phyloP scores from a whole-genome alignment of 2,329 filamentous ascomycete genomes.

The Pseudopyrenochaeta lycopersici region DNA sequence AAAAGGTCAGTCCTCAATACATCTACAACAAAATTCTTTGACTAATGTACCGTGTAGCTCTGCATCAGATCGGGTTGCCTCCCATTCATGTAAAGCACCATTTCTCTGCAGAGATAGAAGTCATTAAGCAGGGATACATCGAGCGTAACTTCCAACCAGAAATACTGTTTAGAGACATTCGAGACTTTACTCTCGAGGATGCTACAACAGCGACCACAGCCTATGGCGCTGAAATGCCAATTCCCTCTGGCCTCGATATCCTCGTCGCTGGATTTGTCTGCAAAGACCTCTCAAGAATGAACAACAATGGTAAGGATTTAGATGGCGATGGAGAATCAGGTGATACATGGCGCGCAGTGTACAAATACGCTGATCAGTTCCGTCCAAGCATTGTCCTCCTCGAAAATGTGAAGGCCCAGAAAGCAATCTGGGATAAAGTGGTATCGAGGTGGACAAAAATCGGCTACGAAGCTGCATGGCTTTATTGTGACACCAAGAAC shows the following conservation, averaged over 20 bases:
- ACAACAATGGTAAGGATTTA: slow-evolving; percentile 63
- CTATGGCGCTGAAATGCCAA: slow-evolving; percentile 66
- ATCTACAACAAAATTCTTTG: neutral
- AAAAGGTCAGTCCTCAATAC: slow-evolving; percentile 10
- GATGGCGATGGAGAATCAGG: slow-evolving; percentile 69
- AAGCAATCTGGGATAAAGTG: slow-evolving; percentile 67
- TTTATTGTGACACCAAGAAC: slow-evolving; percentile 71
- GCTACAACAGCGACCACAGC: slow-evolving; percentile 69
- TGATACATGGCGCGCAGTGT: slow-evolving; percentile 70
- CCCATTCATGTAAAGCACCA: slow-evolving; percentile 47
- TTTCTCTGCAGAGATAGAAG: slow-evolving; percentile 58
- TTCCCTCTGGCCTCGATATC: slow-evolving; percentile 69
- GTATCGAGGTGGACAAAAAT: slow-evolving; percentile 56
- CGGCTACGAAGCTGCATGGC: slow-evolving; percentile 64
- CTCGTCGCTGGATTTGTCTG: slow-evolving; percentile 79
- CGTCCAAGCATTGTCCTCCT: slow-evolving; percentile 72
- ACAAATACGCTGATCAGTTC: slow-evolving; percentile 63
- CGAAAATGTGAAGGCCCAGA: slow-evolving; percentile 69
- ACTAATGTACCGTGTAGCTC: slow-evolving; percentile 9
- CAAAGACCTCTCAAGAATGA: slow-evolving; percentile 76
- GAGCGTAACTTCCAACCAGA: slow-evolving; percentile 55
- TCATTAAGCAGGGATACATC: slow-evolving; percentile 58
- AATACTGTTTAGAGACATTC: slow-evolving; percentile 56
- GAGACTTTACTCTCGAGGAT: slow-evolving; percentile 53
- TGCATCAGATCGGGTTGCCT: slow-evolving; percentile 16